Evolutionary conservation across 192 early-diverging fungal genomes (phyloP), one percentile per base, ranked within the genome.

Genomic region (Entophlyctis helioformis): DNA sequence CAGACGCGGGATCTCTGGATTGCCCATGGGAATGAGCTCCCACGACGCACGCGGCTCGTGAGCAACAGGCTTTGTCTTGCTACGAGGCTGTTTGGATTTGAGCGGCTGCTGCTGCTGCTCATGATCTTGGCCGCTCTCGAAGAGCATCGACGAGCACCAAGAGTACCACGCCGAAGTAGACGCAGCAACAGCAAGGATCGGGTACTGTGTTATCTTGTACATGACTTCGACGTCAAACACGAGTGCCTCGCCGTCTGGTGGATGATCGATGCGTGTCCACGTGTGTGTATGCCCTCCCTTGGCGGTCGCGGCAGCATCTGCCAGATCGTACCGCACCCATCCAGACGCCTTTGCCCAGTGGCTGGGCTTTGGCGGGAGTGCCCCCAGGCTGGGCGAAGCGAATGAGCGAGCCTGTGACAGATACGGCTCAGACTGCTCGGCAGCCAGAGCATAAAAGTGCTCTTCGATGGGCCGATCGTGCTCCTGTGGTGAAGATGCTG

Each of bases 141-240:
- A 55, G n/a, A 92, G 51, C 51, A 77, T 79, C n/a, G 94, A 90
- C 16, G 91, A 85, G 15, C 82, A 69, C 94, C 94, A 98, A 19
- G 76, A 62, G 57, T 96, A 98, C 95, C 95, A 98, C 4, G 74
- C 74, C 16, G 66, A 56, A 8, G 50, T 42, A 0, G 87, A 86
- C 15, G 67, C 69, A 0, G 89, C 95, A 2, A 72, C 69, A 0
- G 95, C 95, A 48, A 98, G 66, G 3, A 85, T 66, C 13, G 94
- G 84, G 32, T 71, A 86, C 23, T 74, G 80, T 21, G 81, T 75
- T 22, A 83, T 59, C 9, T 57, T 61, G 36, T 59, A 63, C 57
- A 91, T 48, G 0, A 82, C 78, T 63, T 98, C 91, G 3, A 86
- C 81, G 59, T 93, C 92, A 62, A 96, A 88, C 12, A 86, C 81